Conservation (phyloP, 305 asterid species). For the Salvia sclarea region DNA sequence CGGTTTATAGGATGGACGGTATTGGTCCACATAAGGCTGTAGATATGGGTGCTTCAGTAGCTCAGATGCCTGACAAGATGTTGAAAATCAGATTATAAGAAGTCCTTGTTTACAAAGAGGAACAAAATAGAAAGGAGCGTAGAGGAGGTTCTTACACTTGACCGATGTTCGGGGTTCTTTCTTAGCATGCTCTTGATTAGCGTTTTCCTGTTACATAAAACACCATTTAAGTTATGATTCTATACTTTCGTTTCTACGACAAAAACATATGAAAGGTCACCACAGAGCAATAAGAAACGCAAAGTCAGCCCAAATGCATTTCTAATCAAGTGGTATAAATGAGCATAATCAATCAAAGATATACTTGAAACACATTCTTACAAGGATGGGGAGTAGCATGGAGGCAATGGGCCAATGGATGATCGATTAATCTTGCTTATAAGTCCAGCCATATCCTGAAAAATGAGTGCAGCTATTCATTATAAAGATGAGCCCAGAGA, state of each 20-base stretch:
- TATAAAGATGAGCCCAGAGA: constrained; percentile 1
- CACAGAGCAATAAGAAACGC: background rate
- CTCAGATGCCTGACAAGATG: constrained; percentile 70
- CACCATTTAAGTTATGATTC: background rate
- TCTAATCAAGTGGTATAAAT: background rate
- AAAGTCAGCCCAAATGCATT: background rate
- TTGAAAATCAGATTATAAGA: constrained; percentile 22
- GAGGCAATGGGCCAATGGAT: constrained; percentile 93
- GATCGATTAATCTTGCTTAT: constrained; percentile 96
- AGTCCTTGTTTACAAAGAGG: background rate
- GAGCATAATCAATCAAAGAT: background rate
- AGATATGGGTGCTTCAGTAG: constrained; percentile 87
- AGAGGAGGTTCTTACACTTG: constrained; percentile 62
- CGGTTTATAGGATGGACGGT: constrained; percentile 58
- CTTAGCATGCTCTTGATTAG: constrained; percentile 96
- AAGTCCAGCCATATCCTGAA: constrained; percentile 98
- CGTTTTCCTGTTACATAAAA: constrained; percentile 59
- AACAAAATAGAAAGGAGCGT: constrained; percentile 12
- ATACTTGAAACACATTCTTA: constrained; percentile 63
- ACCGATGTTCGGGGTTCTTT: constrained; percentile 95
- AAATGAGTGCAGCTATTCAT: constrained; percentile 26
- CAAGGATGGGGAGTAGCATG: constrained; percentile 94
- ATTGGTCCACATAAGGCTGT: constrained; percentile 74
- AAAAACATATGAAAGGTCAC: background rate
- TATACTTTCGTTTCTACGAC: background rate